A percentile compares a stretch with the other conserved stretches of the same genome.
Conservation (phyloP, 768 basidiomycete species). For the Candolleomyces aberdarensis region DNA sequence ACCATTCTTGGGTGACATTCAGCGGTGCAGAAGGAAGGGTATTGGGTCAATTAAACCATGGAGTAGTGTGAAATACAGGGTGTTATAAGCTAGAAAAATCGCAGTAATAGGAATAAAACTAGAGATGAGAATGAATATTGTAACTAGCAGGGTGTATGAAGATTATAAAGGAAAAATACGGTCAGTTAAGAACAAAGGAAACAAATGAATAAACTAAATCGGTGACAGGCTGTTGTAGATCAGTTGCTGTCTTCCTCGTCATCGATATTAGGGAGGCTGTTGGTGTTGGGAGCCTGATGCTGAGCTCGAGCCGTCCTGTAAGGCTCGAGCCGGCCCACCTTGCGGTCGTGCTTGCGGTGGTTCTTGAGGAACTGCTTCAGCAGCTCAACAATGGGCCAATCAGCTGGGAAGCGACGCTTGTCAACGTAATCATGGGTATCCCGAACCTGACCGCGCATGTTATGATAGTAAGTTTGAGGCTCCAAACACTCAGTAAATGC, state of each 20-base stretch:
- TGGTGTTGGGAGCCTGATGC: too few relatives aligned
- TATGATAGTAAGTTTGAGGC: too few relatives aligned
- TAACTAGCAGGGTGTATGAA: too few relatives aligned
- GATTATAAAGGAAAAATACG: not conserved
- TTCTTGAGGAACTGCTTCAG: not conserved
- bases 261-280: not conserved
- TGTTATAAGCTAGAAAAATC: too few relatives aligned
- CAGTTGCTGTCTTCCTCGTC: not conserved
- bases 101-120: too few relatives aligned
- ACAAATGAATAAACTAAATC: not conserved
- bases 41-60: too few relatives aligned
- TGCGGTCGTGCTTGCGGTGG: not conserved
- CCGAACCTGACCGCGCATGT: not conserved
- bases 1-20: too few relatives aligned
- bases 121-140: too few relatives aligned
- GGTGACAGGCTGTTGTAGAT: not conserved
- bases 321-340: not conserved
- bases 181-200: too few relatives aligned
- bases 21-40: too few relatives aligned
- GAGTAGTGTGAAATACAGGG: too few relatives aligned
- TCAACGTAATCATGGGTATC: not conserved
- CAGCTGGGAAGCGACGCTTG: not conserved
- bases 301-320: not conserved
- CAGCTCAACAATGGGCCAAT: not conserved
- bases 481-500: not conserved